These are phyloP conservation scores for Podaxis sp. DNA, from an alignment of 768 basidiomycete genomes.

Conservation along the genomic window DNA sequence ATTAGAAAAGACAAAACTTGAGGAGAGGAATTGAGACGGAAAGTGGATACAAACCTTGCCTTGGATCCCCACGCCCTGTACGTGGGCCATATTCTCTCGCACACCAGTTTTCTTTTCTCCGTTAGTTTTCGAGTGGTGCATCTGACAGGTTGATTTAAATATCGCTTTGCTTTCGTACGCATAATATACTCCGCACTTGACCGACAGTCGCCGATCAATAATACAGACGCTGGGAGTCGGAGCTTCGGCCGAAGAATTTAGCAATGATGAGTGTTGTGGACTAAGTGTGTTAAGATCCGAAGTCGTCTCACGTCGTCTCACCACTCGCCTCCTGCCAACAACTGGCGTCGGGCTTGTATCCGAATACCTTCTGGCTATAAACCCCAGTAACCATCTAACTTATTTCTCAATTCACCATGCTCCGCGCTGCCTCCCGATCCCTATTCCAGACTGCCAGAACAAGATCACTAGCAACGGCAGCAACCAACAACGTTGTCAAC, in stretches of 20 bases:
- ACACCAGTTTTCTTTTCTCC: not conserved
- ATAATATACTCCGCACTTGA: not conserved
- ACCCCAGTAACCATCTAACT: not conserved
- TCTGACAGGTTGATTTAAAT: not conserved
- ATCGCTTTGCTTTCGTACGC: not conserved
- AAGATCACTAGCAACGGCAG: slow-evolving; percentile 17
- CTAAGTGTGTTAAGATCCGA: slow-evolving; percentile 1
- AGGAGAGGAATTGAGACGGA: slow-evolving; percentile 2
- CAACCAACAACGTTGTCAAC: slow-evolving; percentile 41
- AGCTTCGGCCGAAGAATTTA: no score
- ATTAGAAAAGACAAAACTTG: slow-evolving; percentile 6
- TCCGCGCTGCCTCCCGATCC: slow-evolving; percentile 5
- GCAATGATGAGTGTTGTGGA: no score
- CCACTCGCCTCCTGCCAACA: not conserved
- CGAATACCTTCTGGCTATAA: slow-evolving; percentile 2
- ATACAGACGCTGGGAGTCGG: no score
- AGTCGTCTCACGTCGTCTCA: no score
- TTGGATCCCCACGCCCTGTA: not conserved
- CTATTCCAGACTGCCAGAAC: not conserved
- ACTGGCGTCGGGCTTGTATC: not conserved
- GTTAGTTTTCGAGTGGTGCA: not conserved
- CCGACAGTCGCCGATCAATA: no score
- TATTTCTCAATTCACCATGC: not conserved
- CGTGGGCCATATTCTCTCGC: not conserved
- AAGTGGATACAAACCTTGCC: not conserved